phyloP scores from a whole-genome alignment of 768 basidiomycete species.

The Hygrocybe coccinea region DNA sequence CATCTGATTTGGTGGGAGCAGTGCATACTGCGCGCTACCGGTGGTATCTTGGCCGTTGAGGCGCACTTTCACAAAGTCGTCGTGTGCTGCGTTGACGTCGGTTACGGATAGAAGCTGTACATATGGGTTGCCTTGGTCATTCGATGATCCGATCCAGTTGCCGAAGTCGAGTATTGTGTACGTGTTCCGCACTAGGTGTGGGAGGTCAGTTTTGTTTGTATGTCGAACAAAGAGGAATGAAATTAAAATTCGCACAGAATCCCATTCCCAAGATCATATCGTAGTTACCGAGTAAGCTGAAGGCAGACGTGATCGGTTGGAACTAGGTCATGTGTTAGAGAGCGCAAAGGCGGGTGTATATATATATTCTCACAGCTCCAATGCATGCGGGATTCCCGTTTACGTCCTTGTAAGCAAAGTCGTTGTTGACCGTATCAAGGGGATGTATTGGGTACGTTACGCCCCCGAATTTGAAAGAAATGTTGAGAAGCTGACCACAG shows the following conservation, averaged over 20 bases:
- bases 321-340: slow-evolving; percentile 41
- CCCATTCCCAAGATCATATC: slow-evolving; percentile 42
- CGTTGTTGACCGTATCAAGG: slow-evolving; percentile 57
- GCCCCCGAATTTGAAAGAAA: slow-evolving; percentile 71
- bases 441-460: slow-evolving; percentile 67
- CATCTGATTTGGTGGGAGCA: slow-evolving; percentile 56
- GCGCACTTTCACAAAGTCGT: slow-evolving; percentile 64
- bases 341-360: background rate
- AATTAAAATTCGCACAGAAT: background rate
- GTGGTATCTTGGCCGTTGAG: slow-evolving; percentile 56
- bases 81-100: slow-evolving; percentile 44
- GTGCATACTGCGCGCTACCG: slow-evolving; percentile 47
- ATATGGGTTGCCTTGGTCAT: slow-evolving; percentile 52
- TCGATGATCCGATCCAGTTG: slow-evolving; percentile 49
- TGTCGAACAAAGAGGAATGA: background rate
- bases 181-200: slow-evolving; percentile 63
- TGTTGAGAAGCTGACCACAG: slow-evolving; percentile 65
- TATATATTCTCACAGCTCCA: slow-evolving; percentile 51
- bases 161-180: slow-evolving; percentile 74
- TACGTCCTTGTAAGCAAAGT: slow-evolving; percentile 43
- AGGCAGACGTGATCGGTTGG: slow-evolving; percentile 79
- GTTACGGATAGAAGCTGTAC: slow-evolving; percentile 66
- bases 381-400: slow-evolving; percentile 55
- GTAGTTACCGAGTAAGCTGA: slow-evolving; percentile 66
- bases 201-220: slow-evolving; percentile 1